These are phyloP conservation scores for Leptomonas seymouri DNA, from an alignment of 208 protist genomes.

Conservation along the genomic window DNA sequence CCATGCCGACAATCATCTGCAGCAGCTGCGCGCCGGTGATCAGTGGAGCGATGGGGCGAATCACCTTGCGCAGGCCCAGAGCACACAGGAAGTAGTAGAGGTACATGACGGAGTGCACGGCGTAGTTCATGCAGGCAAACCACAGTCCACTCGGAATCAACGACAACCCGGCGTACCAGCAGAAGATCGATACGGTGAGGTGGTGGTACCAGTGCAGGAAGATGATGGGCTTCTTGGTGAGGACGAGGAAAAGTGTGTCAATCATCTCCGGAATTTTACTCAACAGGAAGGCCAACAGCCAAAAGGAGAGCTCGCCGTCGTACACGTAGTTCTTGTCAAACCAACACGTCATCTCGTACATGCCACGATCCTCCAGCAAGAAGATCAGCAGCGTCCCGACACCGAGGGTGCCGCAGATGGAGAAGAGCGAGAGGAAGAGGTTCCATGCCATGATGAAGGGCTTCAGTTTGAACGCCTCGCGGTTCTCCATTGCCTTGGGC, in stretches of 20 bases:
- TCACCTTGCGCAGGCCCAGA: conserved; percentile 44
- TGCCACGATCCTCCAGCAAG: conserved; percentile 38
- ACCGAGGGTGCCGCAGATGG: conserved; percentile 40
- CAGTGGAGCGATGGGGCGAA: conserved; percentile 81
- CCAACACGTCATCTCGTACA: conserved; percentile 54
- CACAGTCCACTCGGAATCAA: conserved; percentile 63
- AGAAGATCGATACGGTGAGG: conserved; percentile 90
- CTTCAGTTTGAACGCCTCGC: conserved; percentile 55
- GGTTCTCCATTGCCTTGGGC: conserved; percentile 64
- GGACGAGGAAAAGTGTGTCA: conserved; percentile 85
- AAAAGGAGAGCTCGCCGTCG: conserved; percentile 46
- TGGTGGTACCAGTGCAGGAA: conserved; percentile 96
- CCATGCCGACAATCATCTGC: conserved; percentile 93
- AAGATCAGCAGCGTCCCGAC: conserved; percentile 35
- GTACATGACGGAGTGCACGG: conserved; percentile 96
- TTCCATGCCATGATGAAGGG: conserved; percentile 79
- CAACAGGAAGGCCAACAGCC: conserved; percentile 74
- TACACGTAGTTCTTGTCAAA: conserved; percentile 49
- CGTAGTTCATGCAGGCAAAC: conserved; percentile 94
- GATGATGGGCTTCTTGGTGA: conserved; percentile 87
- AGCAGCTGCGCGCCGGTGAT: conserved; percentile 86
- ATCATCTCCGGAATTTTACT: conserved; percentile 91
- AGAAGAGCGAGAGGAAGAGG: conserved; percentile 77
- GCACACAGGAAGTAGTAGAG: conserved; percentile 93
- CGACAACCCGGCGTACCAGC: conserved; percentile 76